A percentile compares a stretch with the other conserved stretches of the same genome.
Evolutionary conservation across 805 yeast species (phyloP).

Genomic region (Ogataea angusta): DNA sequence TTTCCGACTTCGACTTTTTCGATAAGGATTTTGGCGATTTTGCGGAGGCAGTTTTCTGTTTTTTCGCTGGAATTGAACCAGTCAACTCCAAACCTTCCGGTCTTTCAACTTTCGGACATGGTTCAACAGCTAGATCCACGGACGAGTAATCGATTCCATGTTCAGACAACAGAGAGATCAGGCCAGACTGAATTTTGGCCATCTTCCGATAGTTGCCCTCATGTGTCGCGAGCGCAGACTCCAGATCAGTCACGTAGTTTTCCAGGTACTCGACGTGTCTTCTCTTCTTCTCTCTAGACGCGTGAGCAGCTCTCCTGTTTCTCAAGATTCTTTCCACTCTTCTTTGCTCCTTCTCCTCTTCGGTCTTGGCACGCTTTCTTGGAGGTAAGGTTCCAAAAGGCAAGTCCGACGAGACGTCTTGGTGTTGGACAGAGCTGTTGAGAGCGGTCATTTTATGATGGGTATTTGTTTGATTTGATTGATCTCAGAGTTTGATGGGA

Average conservation of each 20-base stretch:
- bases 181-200: conserved; percentile 11
- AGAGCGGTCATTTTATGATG: conserved; percentile 13
- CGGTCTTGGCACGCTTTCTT: conserved; percentile 92
- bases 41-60: conserved; percentile 15
- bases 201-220: conserved; percentile 16
- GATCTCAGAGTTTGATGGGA: conserved; percentile 2
- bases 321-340: conserved; percentile 88
- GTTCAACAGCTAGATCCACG: conserved; percentile 14
- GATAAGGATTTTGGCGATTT: conserved; percentile 5
- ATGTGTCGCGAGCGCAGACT: conserved; percentile 19
- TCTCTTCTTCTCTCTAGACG: conserved; percentile 94
- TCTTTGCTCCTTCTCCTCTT: conserved; percentile 96
- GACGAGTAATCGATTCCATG: conserved; percentile 17
- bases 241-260: conserved; percentile 46
- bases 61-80: conserved; percentile 18
- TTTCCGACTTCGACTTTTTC: conserved; percentile 11
- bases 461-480: conserved; percentile 17
- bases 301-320: conserved; percentile 96
- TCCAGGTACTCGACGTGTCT: conserved; percentile 86
- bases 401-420: conserved; percentile 10
- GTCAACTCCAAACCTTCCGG: conserved; percentile 29
- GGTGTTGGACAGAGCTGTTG: conserved; percentile 11
- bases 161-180: conserved; percentile 19
- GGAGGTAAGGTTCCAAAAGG: conserved; percentile 61
- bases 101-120: conserved; percentile 18